These are phyloP conservation scores for Acer campestre DNA, from an alignment of 345 rosid genomes.

Conservation along the genomic window DNA sequence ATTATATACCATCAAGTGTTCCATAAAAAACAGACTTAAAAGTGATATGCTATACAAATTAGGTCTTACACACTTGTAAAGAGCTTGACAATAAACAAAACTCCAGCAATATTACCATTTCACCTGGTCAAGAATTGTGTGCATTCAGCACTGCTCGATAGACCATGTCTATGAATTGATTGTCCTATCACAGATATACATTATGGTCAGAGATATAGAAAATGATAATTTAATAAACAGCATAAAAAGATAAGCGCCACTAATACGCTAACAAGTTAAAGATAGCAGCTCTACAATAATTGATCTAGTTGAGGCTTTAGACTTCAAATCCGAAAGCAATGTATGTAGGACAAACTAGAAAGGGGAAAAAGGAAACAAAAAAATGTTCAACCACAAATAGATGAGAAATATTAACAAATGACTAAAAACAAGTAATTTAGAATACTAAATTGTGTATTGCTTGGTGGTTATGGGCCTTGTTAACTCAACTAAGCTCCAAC, in stretches of 20 bases:
- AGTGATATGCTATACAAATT: slow-evolving; percentile 33
- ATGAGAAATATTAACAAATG: neutral
- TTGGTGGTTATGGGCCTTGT: neutral
- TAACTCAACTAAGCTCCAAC: neutral
- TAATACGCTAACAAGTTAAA: neutral
- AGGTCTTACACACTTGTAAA: slow-evolving; percentile 23
- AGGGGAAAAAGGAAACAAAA: neutral
- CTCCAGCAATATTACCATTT: slow-evolving; percentile 9
- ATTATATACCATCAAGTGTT: neutral
- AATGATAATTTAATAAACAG: slow-evolving; percentile 5
- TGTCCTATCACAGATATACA: slow-evolving; percentile 46
- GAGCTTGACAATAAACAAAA: slow-evolving; percentile 24
- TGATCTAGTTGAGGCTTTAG: neutral
- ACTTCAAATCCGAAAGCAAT: neutral
- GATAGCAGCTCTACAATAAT: neutral
- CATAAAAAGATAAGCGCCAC: neutral
- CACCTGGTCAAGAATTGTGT: slow-evolving; percentile 49
- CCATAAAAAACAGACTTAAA: neutral
- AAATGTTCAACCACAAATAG: neutral
- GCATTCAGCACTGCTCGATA: slow-evolving; percentile 69
- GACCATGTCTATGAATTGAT: slow-evolving; percentile 82
- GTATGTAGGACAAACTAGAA: neutral
- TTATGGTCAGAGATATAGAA: slow-evolving; percentile 17
- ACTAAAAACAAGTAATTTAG: neutral
- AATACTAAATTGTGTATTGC: neutral